Percentiles rank a stretch among this genome's conserved stretches.
Evolutionary conservation across 2,329 filamentous ascomycete genomes (phyloP).

Genomic region (Pseudogymnoascus destructans): DNA sequence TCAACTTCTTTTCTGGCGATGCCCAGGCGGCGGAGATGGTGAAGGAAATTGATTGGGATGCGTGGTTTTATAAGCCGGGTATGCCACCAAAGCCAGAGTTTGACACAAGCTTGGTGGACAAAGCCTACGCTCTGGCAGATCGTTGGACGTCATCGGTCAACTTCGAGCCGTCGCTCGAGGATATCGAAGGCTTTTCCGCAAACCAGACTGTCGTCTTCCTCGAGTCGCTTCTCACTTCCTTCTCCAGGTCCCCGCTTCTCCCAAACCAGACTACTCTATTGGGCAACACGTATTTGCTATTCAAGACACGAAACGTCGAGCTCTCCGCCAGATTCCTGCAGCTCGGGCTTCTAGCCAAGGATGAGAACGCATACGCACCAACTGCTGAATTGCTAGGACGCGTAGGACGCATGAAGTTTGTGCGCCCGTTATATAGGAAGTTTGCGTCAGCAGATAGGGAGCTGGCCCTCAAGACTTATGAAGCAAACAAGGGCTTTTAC

Average conservation of each 20-base stretch:
- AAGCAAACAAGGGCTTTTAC: constrained; percentile 82
- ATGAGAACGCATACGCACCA: constrained; percentile 53
- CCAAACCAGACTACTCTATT: constrained; percentile 55
- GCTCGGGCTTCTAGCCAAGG: constrained; percentile 63
- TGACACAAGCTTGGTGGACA: constrained; percentile 74
- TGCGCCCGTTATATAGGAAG: constrained; percentile 68
- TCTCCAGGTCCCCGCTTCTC: constrained; percentile 50
- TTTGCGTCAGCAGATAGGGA: constrained; percentile 62
- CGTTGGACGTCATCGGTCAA: constrained; percentile 60
- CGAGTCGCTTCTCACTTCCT: constrained; percentile 50
- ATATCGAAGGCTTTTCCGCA: constrained; percentile 62
- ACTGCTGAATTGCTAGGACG: constrained; percentile 62
- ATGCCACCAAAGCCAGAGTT: constrained; percentile 83
- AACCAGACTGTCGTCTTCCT: constrained; percentile 91
- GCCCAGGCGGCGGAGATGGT: constrained; percentile 48
- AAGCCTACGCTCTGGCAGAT: constrained; percentile 67
- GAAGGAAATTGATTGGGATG: constrained; percentile 73
- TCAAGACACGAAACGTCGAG: constrained; percentile 72
- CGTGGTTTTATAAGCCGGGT: constrained; percentile 77
- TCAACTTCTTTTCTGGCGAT: constrained; percentile 72
- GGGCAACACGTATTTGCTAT: constrained; percentile 61
- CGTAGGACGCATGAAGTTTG: constrained; percentile 95
- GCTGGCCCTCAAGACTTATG: constrained; percentile 69
- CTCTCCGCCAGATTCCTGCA: constrained; percentile 68
- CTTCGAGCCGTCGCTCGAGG: constrained; percentile 51